phyloP scores from a whole-genome alignment of 768 basidiomycete species.

The Austroboletus eburneus region DNA sequence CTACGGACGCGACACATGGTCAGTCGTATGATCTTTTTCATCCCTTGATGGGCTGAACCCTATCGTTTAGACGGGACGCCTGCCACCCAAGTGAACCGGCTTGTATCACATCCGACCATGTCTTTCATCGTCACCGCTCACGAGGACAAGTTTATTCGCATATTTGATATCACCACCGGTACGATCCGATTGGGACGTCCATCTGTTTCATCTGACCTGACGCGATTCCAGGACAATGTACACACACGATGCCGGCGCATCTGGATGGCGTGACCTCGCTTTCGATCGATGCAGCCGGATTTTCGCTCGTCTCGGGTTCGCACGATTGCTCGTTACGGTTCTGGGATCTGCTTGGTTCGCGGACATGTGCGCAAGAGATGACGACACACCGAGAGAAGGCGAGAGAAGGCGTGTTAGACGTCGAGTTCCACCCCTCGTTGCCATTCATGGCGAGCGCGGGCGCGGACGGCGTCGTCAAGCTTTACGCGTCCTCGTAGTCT shows the following conservation, averaged over 20 bases:
- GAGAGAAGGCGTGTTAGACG: conserved; percentile 85
- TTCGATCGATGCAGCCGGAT: conserved; percentile 82
- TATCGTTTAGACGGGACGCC: conserved; percentile 60
- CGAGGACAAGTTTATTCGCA: conserved; percentile 89
- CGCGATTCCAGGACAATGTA: conserved; percentile 63
- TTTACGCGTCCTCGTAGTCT: conserved; percentile 75
- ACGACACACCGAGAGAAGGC: conserved; percentile 87
- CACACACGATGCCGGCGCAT: conserved; percentile 87
- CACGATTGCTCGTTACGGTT: conserved; percentile 94
- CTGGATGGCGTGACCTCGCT: conserved; percentile 89
- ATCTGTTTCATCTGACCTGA: background rate
- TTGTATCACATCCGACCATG: conserved; percentile 89
- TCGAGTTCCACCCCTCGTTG: conserved; percentile 78
- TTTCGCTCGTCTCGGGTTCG: conserved; percentile 82
- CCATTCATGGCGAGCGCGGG: conserved; percentile 91
- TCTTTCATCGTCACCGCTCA: conserved; percentile 84
- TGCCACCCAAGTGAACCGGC: conserved; percentile 77
- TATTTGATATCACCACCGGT: conserved; percentile 86
- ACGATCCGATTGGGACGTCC: conserved; percentile 22
- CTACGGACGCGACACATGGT: conserved; percentile 60
- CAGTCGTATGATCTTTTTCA: conserved; percentile 23
- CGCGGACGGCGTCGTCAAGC: conserved; percentile 91
- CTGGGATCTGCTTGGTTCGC: conserved; percentile 85
- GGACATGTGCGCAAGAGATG: conserved; percentile 84
- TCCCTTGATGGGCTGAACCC: conserved; percentile 3